phyloP scores from a whole-genome alignment of 306 rosid genomes.

The Benincasa hispida region DNA sequence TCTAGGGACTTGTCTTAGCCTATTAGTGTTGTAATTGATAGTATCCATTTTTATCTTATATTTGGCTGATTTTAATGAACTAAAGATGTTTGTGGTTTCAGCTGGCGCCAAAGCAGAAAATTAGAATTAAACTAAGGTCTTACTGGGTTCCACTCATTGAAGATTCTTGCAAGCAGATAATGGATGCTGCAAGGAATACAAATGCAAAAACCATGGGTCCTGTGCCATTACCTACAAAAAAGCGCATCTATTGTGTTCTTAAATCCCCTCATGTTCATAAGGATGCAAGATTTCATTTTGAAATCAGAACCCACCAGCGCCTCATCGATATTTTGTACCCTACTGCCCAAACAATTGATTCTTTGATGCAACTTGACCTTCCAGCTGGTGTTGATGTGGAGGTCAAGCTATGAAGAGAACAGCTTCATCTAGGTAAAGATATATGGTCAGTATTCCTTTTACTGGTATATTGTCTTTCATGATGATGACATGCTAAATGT shows the following conservation, averaged over 20 bases:
- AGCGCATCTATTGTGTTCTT: conserved; percentile 65
- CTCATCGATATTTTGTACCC: conserved; percentile 88
- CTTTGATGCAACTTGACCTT: conserved; percentile 88
- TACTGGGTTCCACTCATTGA: conserved; percentile 84
- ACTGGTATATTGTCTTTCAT: neutral
- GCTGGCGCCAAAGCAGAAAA: conserved; percentile 90
- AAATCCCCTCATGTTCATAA: conserved; percentile 91
- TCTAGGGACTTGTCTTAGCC: neutral
- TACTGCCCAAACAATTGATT: conserved; percentile 92
- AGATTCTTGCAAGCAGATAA: conserved; percentile 96
- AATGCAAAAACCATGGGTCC: conserved; percentile 99
- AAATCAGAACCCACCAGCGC: conserved; percentile 94
- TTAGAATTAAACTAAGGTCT: conserved; percentile 91
- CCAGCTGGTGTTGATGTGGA: conserved; percentile 99
- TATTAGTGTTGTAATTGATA: neutral
- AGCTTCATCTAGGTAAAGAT: conserved; percentile 15
- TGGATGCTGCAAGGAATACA: conserved; percentile 84
- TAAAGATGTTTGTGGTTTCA: conserved; percentile 23
- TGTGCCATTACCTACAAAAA: conserved; percentile 95
- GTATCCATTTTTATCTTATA: neutral
- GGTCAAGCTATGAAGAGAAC: conserved; percentile 64
- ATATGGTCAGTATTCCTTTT: neutral
- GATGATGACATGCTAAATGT: neutral
- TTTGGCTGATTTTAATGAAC: neutral
- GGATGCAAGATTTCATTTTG: conserved; percentile 93